Percentiles rank a stretch among this genome's conserved stretches.
These are phyloP conservation scores for Taphrina flavorubra DNA, from an alignment of 1,139 yeast genomes.

Conservation along the genomic window DNA sequence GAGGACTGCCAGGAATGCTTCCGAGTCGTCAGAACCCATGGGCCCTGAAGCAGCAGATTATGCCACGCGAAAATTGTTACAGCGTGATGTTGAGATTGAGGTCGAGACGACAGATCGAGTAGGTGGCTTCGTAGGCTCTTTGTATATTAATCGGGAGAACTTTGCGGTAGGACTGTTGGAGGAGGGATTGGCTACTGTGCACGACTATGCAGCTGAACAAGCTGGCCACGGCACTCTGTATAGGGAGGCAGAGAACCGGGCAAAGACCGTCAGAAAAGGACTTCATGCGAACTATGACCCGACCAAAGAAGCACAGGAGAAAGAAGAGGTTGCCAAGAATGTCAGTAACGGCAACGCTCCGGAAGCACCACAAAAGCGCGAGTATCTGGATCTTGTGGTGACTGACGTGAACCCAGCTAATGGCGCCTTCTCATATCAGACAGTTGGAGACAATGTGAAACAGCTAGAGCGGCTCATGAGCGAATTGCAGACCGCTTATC, in stretches of 20 bases:
- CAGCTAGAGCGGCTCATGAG: constrained; percentile 48
- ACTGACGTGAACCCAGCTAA: constrained; percentile 57
- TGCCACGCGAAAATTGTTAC: constrained; percentile 64
- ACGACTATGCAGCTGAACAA: constrained; percentile 67
- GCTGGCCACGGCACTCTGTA: constrained; percentile 64
- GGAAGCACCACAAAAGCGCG: constrained; percentile 48
- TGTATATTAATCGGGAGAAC: constrained; percentile 62
- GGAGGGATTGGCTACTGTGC: constrained; percentile 69
- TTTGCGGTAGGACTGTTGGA: constrained; percentile 66
- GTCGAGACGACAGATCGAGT: constrained; percentile 73
- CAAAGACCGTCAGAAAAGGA: constrained; percentile 63
- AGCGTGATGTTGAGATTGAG: constrained; percentile 73
- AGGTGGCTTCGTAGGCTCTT: constrained; percentile 80
- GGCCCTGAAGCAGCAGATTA: constrained; percentile 64
- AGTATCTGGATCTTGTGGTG: constrained; percentile 67
- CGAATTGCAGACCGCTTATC: constrained; percentile 15
- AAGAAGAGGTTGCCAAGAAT: constrained; percentile 48
- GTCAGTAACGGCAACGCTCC: constrained; percentile 47
- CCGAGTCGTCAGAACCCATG: constrained; percentile 49
- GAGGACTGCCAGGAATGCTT: constrained; percentile 50
- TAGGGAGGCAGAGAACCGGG: constrained; percentile 66
- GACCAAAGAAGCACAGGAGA: constrained; percentile 51
- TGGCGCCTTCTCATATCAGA: constrained; percentile 44
- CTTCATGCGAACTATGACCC: constrained; percentile 67
- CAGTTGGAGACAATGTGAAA: constrained; percentile 47